These are phyloP conservation scores for Fusarium tanahbumbuense DNA, from an alignment of 2,329 filamentous ascomycete species.

Conservation along the genomic window DNA sequence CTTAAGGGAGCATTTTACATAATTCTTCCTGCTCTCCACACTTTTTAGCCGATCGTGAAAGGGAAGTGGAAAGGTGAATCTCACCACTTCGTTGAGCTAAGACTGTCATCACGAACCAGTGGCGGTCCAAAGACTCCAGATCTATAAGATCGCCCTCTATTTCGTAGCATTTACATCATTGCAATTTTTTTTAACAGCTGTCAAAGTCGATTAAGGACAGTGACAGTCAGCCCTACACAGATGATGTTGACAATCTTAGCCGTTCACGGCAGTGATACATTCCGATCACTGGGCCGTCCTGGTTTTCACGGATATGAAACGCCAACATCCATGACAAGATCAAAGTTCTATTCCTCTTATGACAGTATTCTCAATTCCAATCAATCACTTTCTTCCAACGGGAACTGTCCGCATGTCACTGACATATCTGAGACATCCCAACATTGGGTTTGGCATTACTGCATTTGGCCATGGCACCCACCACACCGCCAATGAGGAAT, in stretches of 20 bases:
- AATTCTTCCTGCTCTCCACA: no score
- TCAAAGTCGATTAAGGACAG: neutral
- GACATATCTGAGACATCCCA: slow-evolving; percentile 13
- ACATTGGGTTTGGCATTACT: neutral
- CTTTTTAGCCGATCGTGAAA: neutral
- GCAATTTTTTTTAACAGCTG: no score
- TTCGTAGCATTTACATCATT: neutral
- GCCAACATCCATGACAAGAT: neutral
- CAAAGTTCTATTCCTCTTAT: no score
- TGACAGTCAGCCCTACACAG: neutral
- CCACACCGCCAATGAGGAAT: slow-evolving; percentile 12
- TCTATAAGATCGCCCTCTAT: neutral
- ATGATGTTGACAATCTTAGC: neutral
- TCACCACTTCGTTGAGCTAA: neutral
- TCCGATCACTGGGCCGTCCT: slow-evolving; percentile 1
- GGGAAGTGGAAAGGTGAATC: neutral
- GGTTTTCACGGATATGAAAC: neutral
- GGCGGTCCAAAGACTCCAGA: neutral
- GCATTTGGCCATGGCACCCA: neutral
- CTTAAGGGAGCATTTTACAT: neutral
- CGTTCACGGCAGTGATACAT: slow-evolving; percentile 12
- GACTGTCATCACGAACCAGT: neutral
- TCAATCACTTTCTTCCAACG: neutral
- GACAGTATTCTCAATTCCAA: neutral
- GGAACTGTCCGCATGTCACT: slow-evolving; percentile 1